Evolutionary conservation across 2,329 filamentous ascomycete species (phyloP), one percentile per base, ranked within the genome.

Genomic region (Fusarium lyarnte): DNA sequence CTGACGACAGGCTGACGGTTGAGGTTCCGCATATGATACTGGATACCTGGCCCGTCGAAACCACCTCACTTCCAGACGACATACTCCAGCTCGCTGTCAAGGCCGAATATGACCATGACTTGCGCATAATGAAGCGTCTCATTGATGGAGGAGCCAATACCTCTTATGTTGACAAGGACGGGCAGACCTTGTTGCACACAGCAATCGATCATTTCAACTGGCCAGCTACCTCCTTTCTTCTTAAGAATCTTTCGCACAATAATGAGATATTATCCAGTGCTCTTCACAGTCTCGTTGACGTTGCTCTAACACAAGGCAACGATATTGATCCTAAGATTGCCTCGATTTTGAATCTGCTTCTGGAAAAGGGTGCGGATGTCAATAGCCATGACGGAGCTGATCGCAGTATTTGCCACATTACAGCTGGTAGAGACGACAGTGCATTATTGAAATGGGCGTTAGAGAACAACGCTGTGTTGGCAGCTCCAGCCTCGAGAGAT

Each of bases 181-280:
- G 16, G 0, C 2, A 10, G 6, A 35, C 46, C 1, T 6, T 23
- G 3, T 19, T 49, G 2, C n/a, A 51, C 19, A 10, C 8, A 4
- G 46, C 46, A 25, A 25, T 51, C 4, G 5, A 25, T 7, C 16
- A 23, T 13, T 9, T 35, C 16, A 51, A 51, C 2, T 51, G 46
- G 46, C 0, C 11, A 1, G n/a, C 46, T 3, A 4, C 29, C 2
- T 3, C 8, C 3, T 51, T 25, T 3, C 5, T 51, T 8, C 4
- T 51, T 5, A 2, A 3, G 0, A 51, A 1, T 14, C 0, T 51
- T 0, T 2, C n/a, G 1, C 19, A 14, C 7, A 19, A 4, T 3
- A 4, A 25, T 0, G n/a, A 19, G 2, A 25, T 14, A 35, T 5
- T 51, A 1, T 14, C 8, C 6, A 51, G 29, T 6, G 29, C 29